phyloP scores from a whole-genome alignment of 495 filamentous ascomycete genomes.

The Lineolata rhizophorae region DNA sequence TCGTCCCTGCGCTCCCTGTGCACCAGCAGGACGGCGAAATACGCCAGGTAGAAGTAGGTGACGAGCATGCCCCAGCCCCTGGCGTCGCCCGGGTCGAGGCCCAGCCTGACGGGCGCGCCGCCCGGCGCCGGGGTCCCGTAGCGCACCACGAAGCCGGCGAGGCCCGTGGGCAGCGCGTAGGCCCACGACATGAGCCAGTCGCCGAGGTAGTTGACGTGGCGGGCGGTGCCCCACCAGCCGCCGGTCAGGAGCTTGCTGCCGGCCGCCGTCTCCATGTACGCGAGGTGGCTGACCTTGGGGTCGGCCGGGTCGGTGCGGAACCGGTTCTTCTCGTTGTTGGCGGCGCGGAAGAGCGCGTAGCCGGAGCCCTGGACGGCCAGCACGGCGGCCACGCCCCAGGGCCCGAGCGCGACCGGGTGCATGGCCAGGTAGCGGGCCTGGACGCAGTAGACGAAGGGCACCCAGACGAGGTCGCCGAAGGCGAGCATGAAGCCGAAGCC shows the following conservation, averaged over 20 bases:
- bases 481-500: conserved; percentile 95
- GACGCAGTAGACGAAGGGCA: conserved; percentile 73
- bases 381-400: conserved; percentile 35
- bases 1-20: conserved; percentile 88
- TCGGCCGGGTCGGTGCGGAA: conserved; percentile 82
- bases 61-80: conserved; percentile 66
- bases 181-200: conserved; percentile 92
- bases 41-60: conserved; percentile 89
- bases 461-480: conserved; percentile 86
- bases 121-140: conserved; percentile 13
- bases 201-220: conserved; percentile 96
- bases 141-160: conserved; percentile 54
- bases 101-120: conserved; percentile 3
- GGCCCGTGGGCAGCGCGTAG: conserved; percentile 73
- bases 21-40: conserved; percentile 74
- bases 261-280: conserved; percentile 66
- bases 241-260: conserved; percentile 64
- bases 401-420: conserved; percentile 58
- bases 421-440: conserved; percentile 75
- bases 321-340: conserved; percentile 84
- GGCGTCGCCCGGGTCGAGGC: conserved; percentile 36
- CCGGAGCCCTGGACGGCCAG: conserved; percentile 40
- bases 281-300: conserved; percentile 55
- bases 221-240: conserved; percentile 85
- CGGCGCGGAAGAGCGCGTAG: conserved; percentile 74